Conservation (phyloP, 768 basidiomycete genomes). For the Epithele typhae region DNA sequence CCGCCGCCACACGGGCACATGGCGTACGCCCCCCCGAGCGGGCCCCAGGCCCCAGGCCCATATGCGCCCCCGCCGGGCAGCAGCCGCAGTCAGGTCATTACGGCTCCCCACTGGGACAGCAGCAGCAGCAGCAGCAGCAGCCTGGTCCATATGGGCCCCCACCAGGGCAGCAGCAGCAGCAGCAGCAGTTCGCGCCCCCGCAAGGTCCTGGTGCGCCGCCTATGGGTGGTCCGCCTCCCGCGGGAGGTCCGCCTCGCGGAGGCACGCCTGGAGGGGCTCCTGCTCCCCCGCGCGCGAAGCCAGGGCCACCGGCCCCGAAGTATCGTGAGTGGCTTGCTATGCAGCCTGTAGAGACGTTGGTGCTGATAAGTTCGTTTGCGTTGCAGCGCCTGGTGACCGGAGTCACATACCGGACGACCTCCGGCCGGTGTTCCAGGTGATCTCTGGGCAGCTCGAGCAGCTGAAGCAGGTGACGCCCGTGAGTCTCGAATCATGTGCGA, state of each 20-base stretch:
- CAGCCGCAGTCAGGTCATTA: constrained; percentile 32
- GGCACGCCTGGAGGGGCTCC: constrained; percentile 20
- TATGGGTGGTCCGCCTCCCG: constrained; percentile 18
- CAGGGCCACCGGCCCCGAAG: constrained; percentile 43
- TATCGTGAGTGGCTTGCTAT: constrained; percentile 44
- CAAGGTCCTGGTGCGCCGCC: constrained; percentile 6
- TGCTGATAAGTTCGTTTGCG: not conserved
- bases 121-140: constrained; percentile 25
- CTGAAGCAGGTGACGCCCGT: constrained; percentile 78
- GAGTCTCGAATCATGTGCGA: constrained; percentile 24
- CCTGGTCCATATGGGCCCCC: constrained; percentile 24
- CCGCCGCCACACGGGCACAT: constrained; percentile 20
- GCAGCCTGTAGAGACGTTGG: too few relatives aligned
- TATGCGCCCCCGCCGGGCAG: constrained; percentile 34
- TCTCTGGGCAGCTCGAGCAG: constrained; percentile 57
- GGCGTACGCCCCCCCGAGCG: constrained; percentile 32
- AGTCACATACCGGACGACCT: constrained; percentile 81
- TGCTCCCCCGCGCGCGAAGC: constrained; percentile 30
- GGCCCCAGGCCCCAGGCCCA: constrained; percentile 27
- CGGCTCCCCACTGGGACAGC: constrained; percentile 37
- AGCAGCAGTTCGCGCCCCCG: constrained; percentile 6
- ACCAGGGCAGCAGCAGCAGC: constrained; percentile 11
- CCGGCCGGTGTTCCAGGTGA: constrained; percentile 59
- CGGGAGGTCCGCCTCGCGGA: constrained; percentile 19
- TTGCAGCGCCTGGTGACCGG: constrained; percentile 80